Evolutionary conservation across 768 basidiomycete genomes (phyloP), one percentile per base, ranked within the genome.

Genomic region (Floccularia luteovirens): DNA sequence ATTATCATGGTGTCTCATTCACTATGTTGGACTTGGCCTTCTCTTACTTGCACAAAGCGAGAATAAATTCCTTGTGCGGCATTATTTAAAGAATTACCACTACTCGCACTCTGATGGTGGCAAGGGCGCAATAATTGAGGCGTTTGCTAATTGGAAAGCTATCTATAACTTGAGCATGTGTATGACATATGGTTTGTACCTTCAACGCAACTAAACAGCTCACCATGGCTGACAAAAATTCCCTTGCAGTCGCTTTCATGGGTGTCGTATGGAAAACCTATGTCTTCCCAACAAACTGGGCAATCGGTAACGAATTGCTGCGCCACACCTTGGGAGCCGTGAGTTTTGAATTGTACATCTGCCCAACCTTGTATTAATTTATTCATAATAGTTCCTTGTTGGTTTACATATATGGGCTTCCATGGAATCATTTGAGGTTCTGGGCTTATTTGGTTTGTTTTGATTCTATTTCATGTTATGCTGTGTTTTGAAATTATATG

Each of bases 111-210:
- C 77, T 43, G 80, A 86, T 41, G 75, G 72, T 12, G 78, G 75
- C 3, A 71, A 79, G 43, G 77, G 80, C 33, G 93, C 94, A 0
- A 76, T 92, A n/a, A 71, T 80, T 27, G 96, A 99, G 55, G 90
- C 94, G 0, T 99, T 97, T 51, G 70, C 75, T 20, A 97, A 96
- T 58, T 99, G 93, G 92, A 97, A 97, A 61, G 71, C 71, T 3
- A 70, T 90, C 20, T 98, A 93, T 58, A 98, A 97, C 58, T 58
- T 91, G 59, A 91, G 86, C 58, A 69, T 93, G 71, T 83, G 81
- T 58, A 96, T 97, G 92, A 93, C 86, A 3, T 97, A 93, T 58
- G 81, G 92, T 93, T 24, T 41, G 6, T 13, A 35, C 21, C 13
- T 42, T 34, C 42, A 24, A 10, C 4, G 8, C 28, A 24, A 10